phyloP scores from a whole-genome alignment of 2,329 filamentous ascomycete genomes.

The Cadophora malorum region DNA sequence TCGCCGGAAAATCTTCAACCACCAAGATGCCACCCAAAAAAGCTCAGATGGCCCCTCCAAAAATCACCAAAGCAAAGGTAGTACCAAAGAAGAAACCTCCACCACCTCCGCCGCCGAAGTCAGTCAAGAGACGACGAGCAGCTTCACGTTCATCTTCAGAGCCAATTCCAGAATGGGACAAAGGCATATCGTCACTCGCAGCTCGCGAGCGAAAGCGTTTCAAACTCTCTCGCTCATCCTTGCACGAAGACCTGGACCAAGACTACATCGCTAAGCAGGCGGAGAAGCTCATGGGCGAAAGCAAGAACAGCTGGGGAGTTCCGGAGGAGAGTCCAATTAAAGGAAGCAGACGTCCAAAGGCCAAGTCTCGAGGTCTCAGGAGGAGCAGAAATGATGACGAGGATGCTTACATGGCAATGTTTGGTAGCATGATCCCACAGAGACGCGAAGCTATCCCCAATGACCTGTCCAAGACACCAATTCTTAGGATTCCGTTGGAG shows the following conservation, averaged over 20 bases:
- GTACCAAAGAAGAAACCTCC: slow-evolving; percentile 1
- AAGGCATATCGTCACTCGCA: slow-evolving; percentile 19
- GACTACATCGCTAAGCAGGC: slow-evolving; percentile 26
- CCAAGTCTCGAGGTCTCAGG: slow-evolving; percentile 3
- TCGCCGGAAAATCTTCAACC: too few species aligned
- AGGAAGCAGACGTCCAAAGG: slow-evolving; percentile 17
- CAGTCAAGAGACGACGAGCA: slow-evolving; percentile 13
- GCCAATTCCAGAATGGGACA: slow-evolving; percentile 26
- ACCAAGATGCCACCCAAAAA: slow-evolving; percentile 23
- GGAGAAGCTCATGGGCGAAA: slow-evolving; percentile 13
- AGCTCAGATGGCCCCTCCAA: background rate
- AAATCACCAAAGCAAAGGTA: slow-evolving; percentile 20
- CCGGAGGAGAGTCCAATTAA: slow-evolving; percentile 19
- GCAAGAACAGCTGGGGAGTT: slow-evolving; percentile 28
- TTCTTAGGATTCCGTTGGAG: slow-evolving; percentile 38
- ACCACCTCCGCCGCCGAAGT: slow-evolving; percentile 1
- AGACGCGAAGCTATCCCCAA: slow-evolving; percentile 24
- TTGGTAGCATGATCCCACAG: slow-evolving; percentile 21
- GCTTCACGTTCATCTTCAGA: slow-evolving; percentile 2
- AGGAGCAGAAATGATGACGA: slow-evolving; percentile 1
- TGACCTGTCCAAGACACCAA: slow-evolving; percentile 25
- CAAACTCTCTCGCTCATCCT: slow-evolving; percentile 21
- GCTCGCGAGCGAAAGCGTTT: slow-evolving; percentile 22
- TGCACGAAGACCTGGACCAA: slow-evolving; percentile 20
- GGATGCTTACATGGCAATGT: slow-evolving; percentile 21